Percentiles rank a stretch among this genome's conserved stretches.
These are phyloP conservation scores for Calcarisporium arbuscula DNA, from an alignment of 2,329 filamentous ascomycete genomes.

Conservation along the genomic window DNA sequence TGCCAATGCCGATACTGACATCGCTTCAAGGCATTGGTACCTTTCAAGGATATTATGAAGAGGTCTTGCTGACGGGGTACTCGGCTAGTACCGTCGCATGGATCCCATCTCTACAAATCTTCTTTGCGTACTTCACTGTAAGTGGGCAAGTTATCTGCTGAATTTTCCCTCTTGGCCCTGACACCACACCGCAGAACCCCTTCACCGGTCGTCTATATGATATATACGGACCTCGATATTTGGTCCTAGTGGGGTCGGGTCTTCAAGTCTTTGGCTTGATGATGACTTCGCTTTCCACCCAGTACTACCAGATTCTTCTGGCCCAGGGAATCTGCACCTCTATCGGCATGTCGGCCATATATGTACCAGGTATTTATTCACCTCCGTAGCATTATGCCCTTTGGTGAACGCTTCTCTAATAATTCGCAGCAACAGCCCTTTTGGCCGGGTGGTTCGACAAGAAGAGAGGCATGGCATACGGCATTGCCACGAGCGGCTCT, in stretches of 20 bases:
- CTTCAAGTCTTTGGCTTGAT: constrained; percentile 52
- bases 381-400: not conserved
- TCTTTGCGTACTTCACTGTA: constrained; percentile 42
- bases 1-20: too few relatives aligned
- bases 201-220: constrained; percentile 55
- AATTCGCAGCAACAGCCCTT: constrained; percentile 13
- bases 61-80: constrained; percentile 34
- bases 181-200: constrained; percentile 33
- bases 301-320: constrained; percentile 29
- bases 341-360: constrained; percentile 21
- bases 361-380: constrained; percentile 13
- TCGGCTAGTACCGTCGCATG: constrained; percentile 46
- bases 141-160: too few relatives aligned
- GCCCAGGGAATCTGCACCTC: constrained; percentile 25
- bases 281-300: constrained; percentile 43
- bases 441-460: constrained; percentile 18
- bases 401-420: not conserved
- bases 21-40: constrained; percentile 36
- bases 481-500: constrained; percentile 19
- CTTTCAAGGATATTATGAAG: constrained; percentile 50
- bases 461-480: constrained; percentile 20
- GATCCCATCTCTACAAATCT: constrained; percentile 48
- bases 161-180: constrained; percentile 12
- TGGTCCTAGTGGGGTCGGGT: constrained; percentile 43
- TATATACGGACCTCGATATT: constrained; percentile 48